phyloP scores from a whole-genome alignment of 208 protist species.

The Zelonia costaricensis region DNA sequence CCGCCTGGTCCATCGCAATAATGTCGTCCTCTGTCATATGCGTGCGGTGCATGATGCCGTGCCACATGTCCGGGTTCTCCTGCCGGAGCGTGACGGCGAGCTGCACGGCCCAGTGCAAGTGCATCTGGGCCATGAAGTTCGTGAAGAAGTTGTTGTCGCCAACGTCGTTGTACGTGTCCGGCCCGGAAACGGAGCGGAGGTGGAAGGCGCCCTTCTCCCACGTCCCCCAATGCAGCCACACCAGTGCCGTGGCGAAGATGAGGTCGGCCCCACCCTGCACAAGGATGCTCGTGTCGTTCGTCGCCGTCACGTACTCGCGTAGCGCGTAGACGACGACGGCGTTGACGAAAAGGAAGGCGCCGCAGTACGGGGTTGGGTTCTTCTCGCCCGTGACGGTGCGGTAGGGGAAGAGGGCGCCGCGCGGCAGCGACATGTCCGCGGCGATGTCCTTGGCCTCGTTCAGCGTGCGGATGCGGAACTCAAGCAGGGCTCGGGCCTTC shows the following conservation, averaged over 20 bases:
- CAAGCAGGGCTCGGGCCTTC: constrained; percentile 69
- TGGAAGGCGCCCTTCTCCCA: constrained; percentile 85
- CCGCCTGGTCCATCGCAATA: constrained; percentile 67
- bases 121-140: constrained; percentile 88
- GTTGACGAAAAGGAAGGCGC: constrained; percentile 86
- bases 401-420: constrained; percentile 84
- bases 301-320: constrained; percentile 80
- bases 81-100: constrained; percentile 55
- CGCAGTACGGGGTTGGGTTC: constrained; percentile 68
- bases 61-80: constrained; percentile 59
- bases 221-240: constrained; percentile 88
- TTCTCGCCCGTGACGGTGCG: constrained; percentile 85
- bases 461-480: constrained; percentile 87
- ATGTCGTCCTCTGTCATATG: constrained; percentile 78
- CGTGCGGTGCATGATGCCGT: constrained; percentile 59
- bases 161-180: constrained; percentile 85
- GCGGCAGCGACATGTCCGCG: constrained; percentile 70
- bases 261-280: constrained; percentile 82
- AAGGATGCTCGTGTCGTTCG: constrained; percentile 77
- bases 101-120: constrained; percentile 83
- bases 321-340: constrained; percentile 80
- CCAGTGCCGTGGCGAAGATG: constrained; percentile 74
- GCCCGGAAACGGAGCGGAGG: constrained; percentile 81
- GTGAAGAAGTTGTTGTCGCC: constrained; percentile 93
- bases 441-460: constrained; percentile 74